These are phyloP conservation scores for Colletotrichum sp. DNA, from an alignment of 2,329 filamentous ascomycete genomes.

Conservation along the genomic window DNA sequence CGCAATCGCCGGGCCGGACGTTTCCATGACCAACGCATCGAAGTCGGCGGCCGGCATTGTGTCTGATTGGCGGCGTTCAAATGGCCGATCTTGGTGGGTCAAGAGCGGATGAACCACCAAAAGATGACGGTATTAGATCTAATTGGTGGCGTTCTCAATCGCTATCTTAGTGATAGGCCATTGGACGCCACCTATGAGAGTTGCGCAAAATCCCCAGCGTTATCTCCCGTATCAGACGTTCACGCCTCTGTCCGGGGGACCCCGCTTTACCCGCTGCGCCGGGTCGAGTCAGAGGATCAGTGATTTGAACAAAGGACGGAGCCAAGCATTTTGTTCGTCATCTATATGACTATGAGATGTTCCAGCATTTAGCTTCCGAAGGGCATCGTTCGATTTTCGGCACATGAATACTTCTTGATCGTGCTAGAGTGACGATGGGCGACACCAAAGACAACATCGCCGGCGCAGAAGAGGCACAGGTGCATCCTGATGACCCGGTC, in stretches of 20 bases:
- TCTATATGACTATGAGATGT: neutral
- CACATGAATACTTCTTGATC: neutral
- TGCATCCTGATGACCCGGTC: neutral
- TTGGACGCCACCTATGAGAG: conserved; percentile 24
- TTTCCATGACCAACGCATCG: neutral
- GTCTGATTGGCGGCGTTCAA: conserved; percentile 6
- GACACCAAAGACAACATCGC: conserved; percentile 15
- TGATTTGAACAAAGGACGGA: neutral
- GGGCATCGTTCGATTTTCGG: neutral
- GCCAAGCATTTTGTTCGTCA: neutral
- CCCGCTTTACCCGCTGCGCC: neutral
- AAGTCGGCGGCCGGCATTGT: neutral
- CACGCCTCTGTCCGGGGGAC: neutral
- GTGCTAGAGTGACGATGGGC: neutral
- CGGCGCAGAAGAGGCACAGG: neutral
- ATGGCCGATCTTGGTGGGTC: conserved; percentile 1
- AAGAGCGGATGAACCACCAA: neutral
- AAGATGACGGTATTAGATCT: neutral
- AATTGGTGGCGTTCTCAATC: conserved; percentile 3
- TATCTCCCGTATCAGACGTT: conserved; percentile 20
- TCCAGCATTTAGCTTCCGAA: neutral
- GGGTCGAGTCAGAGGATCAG: conserved; percentile 2
- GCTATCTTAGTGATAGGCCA: neutral
- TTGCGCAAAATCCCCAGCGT: conserved; percentile 16
- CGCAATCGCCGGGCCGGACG: neutral